Conservation (phyloP, 2,329 filamentous ascomycete genomes). For the Ramularia endophylla region DNA sequence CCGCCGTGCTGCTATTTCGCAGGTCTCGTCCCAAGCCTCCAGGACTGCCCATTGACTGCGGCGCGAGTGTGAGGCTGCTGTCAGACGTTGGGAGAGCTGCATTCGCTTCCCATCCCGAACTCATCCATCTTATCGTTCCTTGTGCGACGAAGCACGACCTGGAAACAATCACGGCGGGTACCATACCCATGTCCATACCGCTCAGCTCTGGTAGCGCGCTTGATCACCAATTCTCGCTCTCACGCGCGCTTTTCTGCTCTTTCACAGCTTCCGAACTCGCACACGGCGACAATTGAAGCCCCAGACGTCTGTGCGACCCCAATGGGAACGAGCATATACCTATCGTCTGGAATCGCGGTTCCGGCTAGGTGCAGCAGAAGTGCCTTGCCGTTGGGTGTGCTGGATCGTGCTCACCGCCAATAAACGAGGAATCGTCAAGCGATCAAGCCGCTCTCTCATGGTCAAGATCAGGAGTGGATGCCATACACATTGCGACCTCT, state of each 20-base stretch:
- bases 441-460: neutral
- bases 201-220: too few relatives aligned
- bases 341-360: slow-evolving; percentile 8
- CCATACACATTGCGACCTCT: neutral
- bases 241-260: neutral
- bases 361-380: slow-evolving; percentile 11
- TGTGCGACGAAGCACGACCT: too few relatives aligned
- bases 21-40: too few relatives aligned
- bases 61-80: too few relatives aligned
- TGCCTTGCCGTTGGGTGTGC: slow-evolving; percentile 7
- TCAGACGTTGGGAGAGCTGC: too few relatives aligned
- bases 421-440: neutral
- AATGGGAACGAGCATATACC: slow-evolving; percentile 7
- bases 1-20: too few relatives aligned
- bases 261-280: neutral
- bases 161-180: too few relatives aligned
- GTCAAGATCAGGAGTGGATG: neutral
- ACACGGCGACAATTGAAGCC: slow-evolving; percentile 3
- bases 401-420: slow-evolving; percentile 9
- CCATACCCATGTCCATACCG: too few relatives aligned
- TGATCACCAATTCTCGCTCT: neutral
- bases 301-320: slow-evolving; percentile 2
- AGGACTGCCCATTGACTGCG: too few relatives aligned
- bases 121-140: too few relatives aligned
- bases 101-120: too few relatives aligned